Evolutionary conservation across 306 rosid species (phyloP).

Genomic region (Fragaria nilgerrensis): DNA sequence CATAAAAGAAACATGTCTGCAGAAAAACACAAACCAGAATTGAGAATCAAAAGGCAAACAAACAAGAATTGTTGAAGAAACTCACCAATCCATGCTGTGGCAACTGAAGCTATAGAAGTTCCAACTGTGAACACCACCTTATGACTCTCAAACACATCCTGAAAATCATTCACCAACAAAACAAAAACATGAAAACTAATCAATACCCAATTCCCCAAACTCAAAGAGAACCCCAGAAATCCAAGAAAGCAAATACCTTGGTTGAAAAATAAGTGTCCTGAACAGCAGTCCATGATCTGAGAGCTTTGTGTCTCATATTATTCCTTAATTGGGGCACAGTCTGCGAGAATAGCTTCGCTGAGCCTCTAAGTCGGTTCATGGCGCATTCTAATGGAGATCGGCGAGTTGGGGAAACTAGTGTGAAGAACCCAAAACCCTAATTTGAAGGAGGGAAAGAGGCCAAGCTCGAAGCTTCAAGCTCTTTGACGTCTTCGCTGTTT

Average conservation of each 20-base stretch:
- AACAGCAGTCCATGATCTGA: slow-evolving; percentile 65
- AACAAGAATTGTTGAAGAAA: slow-evolving; percentile 9
- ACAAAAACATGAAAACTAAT: neutral
- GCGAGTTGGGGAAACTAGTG: neutral
- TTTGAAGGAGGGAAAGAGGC: neutral
- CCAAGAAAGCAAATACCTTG: slow-evolving; percentile 39
- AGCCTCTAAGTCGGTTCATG: slow-evolving; percentile 65
- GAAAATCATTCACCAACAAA: neutral
- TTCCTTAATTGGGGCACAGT: slow-evolving; percentile 48
- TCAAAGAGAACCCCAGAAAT: neutral
- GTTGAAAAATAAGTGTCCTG: slow-evolving; percentile 77
- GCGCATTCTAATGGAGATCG: slow-evolving; percentile 24
- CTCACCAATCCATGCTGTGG: slow-evolving; percentile 80
- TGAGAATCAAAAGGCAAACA: neutral
- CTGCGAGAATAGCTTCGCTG: slow-evolving; percentile 29
- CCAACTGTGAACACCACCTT: slow-evolving; percentile 82
- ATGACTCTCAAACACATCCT: slow-evolving; percentile 84
- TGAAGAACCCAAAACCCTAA: neutral
- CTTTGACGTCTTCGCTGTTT: neutral
- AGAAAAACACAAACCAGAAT: neutral
- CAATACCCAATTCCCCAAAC: neutral
- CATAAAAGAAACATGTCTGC: neutral
- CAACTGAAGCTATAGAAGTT: slow-evolving; percentile 85
- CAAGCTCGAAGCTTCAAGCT: neutral
- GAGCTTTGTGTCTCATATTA: slow-evolving; percentile 36